Base-by-base conservation (phyloP, 1,139 yeast genomes). In the Pichia sp. region DNA sequence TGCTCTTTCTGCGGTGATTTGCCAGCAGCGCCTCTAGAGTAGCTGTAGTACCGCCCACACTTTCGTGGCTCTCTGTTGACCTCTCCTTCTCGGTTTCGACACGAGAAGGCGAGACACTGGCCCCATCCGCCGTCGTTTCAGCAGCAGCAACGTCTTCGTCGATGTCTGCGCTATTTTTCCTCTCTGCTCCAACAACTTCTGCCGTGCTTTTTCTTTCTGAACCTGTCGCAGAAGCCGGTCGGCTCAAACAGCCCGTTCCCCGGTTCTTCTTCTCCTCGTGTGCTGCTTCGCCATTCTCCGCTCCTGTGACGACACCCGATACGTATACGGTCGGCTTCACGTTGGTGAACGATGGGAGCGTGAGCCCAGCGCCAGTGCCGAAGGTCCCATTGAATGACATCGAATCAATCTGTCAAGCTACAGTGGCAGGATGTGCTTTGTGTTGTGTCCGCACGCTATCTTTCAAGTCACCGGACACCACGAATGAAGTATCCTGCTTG, bases 301-400 rank as follows among this genome's bases (percentile, higher is more conserved):
- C 47, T 3, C 38, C 51, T 13, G 41, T 49, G 3, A 42, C 30
- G 8, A 54, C 47, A 19, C 41, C 54, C 1, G 61, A 53, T 4
- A 57, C 41, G 11, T 55, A 23, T 13, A 57, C 61, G 11, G 58
- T 57, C 8, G 62, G 61, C 43, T 54, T 45, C 7, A 52, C 55
- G 19, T 48, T 50, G 7, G 57, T 45, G 29, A 59, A 55, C 1
- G 61, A 55, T n/a, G 62, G 57, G 5, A 58, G 49, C 4, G 55
- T 53, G 8, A 57, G 50, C 11, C 61, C 58, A 4, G 32, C 23
- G 13, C 41, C 41, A 3, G 43, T 47, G 29, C 48, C 51, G 13
- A 54, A 51, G 6, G 54, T 44, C 10, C 45, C 47, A 38, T 57
- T 55, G 15, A 58, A 49, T 8, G 58, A 53, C 60, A 55, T n/a